These are phyloP conservation scores for Tetradesmus lagerheimii DNA, from an alignment of 139 green algal species.

Conservation along the genomic window DNA sequence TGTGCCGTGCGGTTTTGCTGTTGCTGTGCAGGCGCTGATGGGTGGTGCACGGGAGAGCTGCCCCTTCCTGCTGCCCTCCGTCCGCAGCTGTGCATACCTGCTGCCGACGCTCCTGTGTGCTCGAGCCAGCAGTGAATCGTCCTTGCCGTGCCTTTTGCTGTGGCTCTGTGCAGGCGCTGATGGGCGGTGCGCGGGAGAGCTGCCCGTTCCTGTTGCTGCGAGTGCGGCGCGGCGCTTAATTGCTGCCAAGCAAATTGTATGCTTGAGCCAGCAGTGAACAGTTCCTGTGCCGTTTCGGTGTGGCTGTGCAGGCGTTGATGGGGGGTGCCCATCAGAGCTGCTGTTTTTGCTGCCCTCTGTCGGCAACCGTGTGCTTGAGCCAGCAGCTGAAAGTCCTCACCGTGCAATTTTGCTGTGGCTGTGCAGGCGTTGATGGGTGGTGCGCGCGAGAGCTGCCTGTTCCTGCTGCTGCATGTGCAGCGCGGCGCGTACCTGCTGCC, in stretches of 20 bases:
- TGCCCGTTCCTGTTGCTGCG: constrained; percentile 71
- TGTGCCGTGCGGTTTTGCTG: neutral
- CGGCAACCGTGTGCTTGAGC: neutral
- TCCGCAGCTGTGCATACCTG: constrained; percentile 76
- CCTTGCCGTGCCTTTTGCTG: neutral
- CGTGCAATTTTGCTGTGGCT: neutral
- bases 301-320: too few species aligned
- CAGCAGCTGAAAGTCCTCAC: too few species aligned
- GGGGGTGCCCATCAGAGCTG: too few species aligned
- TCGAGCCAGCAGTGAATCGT: too few species aligned
- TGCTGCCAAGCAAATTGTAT: too few species aligned
- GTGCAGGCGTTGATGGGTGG: constrained; percentile 22
- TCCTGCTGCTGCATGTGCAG: constrained; percentile 55
- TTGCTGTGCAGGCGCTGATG: constrained; percentile 12
- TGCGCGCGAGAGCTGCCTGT: neutral
- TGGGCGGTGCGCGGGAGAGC: constrained; percentile 1
- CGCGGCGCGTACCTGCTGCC: constrained; percentile 70
- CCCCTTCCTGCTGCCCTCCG: neutral
- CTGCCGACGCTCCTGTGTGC: too few species aligned
- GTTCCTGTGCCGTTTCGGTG: too few species aligned
- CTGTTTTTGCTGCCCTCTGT: neutral
- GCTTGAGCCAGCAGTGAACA: too few species aligned
- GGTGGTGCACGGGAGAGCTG: neutral
- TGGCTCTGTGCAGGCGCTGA: constrained; percentile 26
- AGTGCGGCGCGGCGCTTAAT: constrained; percentile 77